Percentiles rank a stretch among this genome's conserved stretches.
Evolutionary conservation across 805 yeast genomes (phyloP).

Genomic region (Ogataea ganodermae): DNA sequence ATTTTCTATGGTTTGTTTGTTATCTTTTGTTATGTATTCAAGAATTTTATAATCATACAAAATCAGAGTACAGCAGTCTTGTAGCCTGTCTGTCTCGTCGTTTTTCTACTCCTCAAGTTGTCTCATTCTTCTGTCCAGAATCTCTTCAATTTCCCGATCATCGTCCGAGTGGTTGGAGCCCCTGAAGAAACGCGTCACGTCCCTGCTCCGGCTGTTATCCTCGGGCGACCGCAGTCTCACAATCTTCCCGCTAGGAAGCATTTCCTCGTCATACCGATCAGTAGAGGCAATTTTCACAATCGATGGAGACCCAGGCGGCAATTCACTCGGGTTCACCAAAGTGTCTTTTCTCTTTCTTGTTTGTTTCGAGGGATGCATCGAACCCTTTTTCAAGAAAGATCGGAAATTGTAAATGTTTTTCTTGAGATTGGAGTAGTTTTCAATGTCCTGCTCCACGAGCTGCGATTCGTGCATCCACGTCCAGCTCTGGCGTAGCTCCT

Average conservation of each 20-base stretch:
- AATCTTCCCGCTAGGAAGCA: conserved; percentile 74
- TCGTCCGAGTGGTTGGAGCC: conserved; percentile 37
- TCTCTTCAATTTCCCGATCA: conserved; percentile 56
- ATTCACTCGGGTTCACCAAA: conserved; percentile 45
- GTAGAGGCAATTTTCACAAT: conserved; percentile 35
- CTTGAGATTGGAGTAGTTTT: conserved; percentile 21
- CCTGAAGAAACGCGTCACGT: conserved; percentile 34
- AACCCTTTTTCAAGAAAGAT: conserved; percentile 38
- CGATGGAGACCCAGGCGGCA: conserved; percentile 50
- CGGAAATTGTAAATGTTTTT: conserved; percentile 26
- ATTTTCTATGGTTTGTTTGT: not conserved
- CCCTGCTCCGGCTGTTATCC: conserved; percentile 21
- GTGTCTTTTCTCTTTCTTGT: conserved; percentile 55
- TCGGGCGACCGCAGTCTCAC: conserved; percentile 41
- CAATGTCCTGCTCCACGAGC: conserved; percentile 28
- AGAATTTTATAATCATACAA: not conserved
- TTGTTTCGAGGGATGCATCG: conserved; percentile 31
- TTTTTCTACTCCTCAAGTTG: not conserved
- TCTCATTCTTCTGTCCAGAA: conserved; percentile 21
- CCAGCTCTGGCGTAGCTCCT: conserved; percentile 81
- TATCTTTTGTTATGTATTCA: not conserved
- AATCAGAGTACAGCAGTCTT: not conserved
- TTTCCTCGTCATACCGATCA: conserved; percentile 50
- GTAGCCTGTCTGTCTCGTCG: not conserved
- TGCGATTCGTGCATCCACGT: conserved; percentile 48